Conservation (phyloP, 345 rosid species). For the Euphorbia lathyris region DNA sequence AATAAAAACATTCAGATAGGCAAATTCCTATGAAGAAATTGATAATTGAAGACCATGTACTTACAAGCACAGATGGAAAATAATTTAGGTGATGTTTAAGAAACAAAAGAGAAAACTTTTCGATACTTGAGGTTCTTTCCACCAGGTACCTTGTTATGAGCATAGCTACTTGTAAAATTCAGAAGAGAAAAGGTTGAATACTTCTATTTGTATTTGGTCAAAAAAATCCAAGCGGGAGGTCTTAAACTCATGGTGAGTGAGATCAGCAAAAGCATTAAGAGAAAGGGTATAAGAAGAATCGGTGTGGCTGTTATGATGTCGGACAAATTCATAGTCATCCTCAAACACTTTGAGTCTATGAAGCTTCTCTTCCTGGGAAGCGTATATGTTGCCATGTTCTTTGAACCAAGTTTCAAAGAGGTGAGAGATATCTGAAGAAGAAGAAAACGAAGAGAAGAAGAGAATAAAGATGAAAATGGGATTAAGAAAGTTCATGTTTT, state of each 20-base stretch:
- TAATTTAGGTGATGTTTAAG: no score
- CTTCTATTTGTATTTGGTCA: no score
- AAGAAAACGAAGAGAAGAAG: constrained; percentile 13
- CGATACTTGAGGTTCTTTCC: no score
- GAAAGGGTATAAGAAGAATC: constrained; percentile 57
- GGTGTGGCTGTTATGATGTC: constrained; percentile 42
- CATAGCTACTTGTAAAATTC: no score
- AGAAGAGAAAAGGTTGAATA: no score
- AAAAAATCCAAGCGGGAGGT: constrained; percentile 62
- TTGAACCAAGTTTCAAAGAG: constrained; percentile 70
- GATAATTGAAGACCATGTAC: no score
- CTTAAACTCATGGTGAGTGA: constrained; percentile 75
- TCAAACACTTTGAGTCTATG: constrained; percentile 53
- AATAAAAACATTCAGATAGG: no score
- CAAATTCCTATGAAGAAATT: no score
- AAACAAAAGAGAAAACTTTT: no score
- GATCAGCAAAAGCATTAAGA: constrained; percentile 84
- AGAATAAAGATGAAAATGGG: constrained; percentile 1
- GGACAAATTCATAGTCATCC: constrained; percentile 64
- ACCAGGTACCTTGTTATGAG: no score
- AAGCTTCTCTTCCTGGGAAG: constrained; percentile 55
- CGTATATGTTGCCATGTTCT: constrained; percentile 53
- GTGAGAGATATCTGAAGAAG: constrained; percentile 38
- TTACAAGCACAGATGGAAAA: no score
- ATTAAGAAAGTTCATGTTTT: constrained; percentile 4